Base-by-base conservation (phyloP, 257 asterid genomes). In the Solanum arcanum region DNA sequence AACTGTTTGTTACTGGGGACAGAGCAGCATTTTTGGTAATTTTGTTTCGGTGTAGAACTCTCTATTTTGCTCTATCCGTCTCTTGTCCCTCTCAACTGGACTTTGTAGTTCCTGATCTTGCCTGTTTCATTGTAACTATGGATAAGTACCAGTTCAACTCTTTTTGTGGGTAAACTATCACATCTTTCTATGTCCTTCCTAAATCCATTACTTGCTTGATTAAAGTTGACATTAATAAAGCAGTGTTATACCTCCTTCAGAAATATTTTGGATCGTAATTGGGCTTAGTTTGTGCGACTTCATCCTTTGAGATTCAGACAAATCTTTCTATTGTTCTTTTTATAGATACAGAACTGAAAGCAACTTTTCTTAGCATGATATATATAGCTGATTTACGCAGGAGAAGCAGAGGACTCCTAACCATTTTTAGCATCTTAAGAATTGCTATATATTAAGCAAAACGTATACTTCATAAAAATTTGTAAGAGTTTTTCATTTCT, bases 11-110 rank as follows among this genome's bases (percentile, higher is more conserved):
- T 83, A 56, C 83, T 85, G 39, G 15, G 46, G 85, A 12, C 29
- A 23, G 82, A 75, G 25, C 62, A 70, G 78, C 87, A 87, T 86
- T 88, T 89, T 91, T 91, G 89, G 90, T 70, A 74, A 87, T 84
- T 41, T 84, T 4, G 16, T 39, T 49, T 49, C 20, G 27, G 52
- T 81, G 47, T 81, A 6, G 37, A 81, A 81, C 31, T 29, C 85
- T 81, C 31, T 80, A 1, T 69, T 49, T 81, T 31, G 20, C 64
- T 18, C 85, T 47, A 27, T 47, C 10, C 6, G 44, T 81, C 37
- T 76, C 35, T 7, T 72, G 77, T 59, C 85, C 10, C 70, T 86
- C 47, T 75, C 27, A 27, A 47, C 73, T 76, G 81, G 10, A 88
- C 88, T 78, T 68, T 60, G 88, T 41, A 72, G 35, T 56, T 46